Base-by-base conservation (phyloP, 208 protist species). In the Crithidia brevicula region DNA sequence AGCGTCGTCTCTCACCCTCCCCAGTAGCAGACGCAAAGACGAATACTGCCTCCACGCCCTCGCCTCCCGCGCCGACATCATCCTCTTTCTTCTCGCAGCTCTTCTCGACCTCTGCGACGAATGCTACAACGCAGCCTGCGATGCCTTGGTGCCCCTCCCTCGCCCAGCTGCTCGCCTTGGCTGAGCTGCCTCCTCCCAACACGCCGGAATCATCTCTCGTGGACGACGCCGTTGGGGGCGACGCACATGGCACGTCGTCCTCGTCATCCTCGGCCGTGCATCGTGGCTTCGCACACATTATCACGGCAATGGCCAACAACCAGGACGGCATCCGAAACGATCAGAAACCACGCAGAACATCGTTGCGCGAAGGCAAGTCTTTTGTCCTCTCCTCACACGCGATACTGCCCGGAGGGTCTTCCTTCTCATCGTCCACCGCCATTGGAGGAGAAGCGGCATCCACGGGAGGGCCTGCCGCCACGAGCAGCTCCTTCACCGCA, bases 91-190 rank as follows among this genome's bases (percentile, higher is more conserved):
- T 67, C 34, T 57, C 46, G 6, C 46, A 67, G 22, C 46, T 67
- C 11, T 67, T 57, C 34, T 54, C 49, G 1, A 47, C 47, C 30
- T 40, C 58, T 36, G 27, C 58, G 30, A 6, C 56, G 42, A 22
- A 11, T 28, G 31, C 56, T 10, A 16, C 23, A 16, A 27, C 40
- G n/a, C 53, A 2, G 56, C 20, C 38, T 38, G 40, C 28, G 2
- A 7, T 64, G 42, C 58, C 58, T 27, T 64, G 58, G 58, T 38
- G 43, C 28, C 36, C 43, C 7, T 27, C 31, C 7, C 60, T 74
- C 3, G 57, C 62, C 20, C 59, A 74, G 49, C 59, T 74, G 40
- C 36, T 74, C n/a, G 47, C 68, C 2, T 28, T 62, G 27, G 59
- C 59, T 3, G 58, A 74, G 51, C 60, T 74, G 58, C 59, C 67